Conservation (phyloP, 75 land plant species). For the Cunninghamia lanceolata region DNA sequence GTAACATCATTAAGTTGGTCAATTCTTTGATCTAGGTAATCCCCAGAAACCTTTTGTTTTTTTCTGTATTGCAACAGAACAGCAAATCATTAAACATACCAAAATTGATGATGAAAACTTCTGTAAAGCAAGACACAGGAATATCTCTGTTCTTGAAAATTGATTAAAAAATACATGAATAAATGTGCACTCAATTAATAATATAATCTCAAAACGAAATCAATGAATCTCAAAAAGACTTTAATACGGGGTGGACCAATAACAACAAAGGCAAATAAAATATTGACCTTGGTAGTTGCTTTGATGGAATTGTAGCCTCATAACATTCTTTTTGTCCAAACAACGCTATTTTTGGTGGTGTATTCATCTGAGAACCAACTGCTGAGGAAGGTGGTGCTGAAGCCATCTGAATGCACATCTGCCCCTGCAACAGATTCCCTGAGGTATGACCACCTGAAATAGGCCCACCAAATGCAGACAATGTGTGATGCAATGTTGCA, state of each 20-base stretch:
- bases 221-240: neutral
- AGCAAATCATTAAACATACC: slow-evolving; percentile 8
- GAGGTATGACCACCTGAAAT: neutral
- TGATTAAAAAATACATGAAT: neutral
- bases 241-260: neutral
- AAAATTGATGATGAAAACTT: neutral
- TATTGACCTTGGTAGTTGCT: slow-evolving; percentile 56
- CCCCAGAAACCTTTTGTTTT: slow-evolving; percentile 86
- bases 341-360: slow-evolving; percentile 55
- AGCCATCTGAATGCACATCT: slow-evolving; percentile 28
- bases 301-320: slow-evolving; percentile 50
- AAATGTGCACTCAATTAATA: neutral
- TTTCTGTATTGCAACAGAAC: slow-evolving; percentile 43
- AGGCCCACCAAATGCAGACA: slow-evolving; percentile 2
- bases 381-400: slow-evolving; percentile 21
- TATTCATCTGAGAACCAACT: slow-evolving; percentile 36
- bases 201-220: too few species aligned
- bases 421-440: slow-evolving; percentile 9
- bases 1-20: too few species aligned
- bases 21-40: slow-evolving; percentile 75
- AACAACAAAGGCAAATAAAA: neutral
- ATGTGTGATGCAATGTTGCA: neutral
- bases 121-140: neutral
- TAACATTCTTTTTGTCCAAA: slow-evolving; percentile 74
- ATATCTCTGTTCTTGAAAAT: neutral